phyloP scores from a whole-genome alignment of 1,284 basidiomycete genomes.

The Xerocomus minutiporus region DNA sequence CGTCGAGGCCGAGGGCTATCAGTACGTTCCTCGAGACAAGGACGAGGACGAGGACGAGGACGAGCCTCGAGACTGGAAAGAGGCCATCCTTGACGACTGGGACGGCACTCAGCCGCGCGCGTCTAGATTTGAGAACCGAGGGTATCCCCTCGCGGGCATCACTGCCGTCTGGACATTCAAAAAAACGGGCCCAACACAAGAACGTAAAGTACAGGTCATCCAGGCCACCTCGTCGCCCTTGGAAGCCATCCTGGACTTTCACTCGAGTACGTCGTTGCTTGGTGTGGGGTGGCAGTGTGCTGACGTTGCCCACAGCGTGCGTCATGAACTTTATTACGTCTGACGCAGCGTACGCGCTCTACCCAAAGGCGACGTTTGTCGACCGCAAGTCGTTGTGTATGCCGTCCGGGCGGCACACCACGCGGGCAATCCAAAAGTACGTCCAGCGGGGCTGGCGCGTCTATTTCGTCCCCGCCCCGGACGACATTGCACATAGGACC shows the following conservation, averaged over 20 bases:
- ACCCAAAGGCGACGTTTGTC: slow-evolving; percentile 34
- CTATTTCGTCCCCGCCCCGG: slow-evolving; percentile 9
- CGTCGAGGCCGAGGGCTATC: slow-evolving; percentile 28
- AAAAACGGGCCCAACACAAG: neutral
- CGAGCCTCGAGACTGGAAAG: slow-evolving; percentile 10
- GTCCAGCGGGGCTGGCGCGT: slow-evolving; percentile 28
- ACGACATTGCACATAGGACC: neutral
- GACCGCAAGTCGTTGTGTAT: slow-evolving; percentile 13
- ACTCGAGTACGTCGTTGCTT: slow-evolving; percentile 39
- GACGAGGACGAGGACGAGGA: neutral
- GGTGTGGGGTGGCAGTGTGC: neutral
- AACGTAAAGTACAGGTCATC: slow-evolving; percentile 36
- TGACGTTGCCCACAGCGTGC: slow-evolving; percentile 30
- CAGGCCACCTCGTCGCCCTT: slow-evolving; percentile 28
- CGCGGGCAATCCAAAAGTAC: slow-evolving; percentile 26
- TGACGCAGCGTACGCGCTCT: slow-evolving; percentile 33
- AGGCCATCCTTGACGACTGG: slow-evolving; percentile 9
- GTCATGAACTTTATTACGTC: slow-evolving; percentile 44
- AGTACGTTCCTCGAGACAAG: slow-evolving; percentile 11
- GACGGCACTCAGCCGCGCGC: slow-evolving; percentile 14
- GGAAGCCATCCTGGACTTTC: slow-evolving; percentile 38
- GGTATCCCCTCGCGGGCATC: slow-evolving; percentile 8
- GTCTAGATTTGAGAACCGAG: neutral
- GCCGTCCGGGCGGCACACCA: neutral
- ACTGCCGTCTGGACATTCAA: slow-evolving; percentile 16